phyloP scores from a whole-genome alignment of 345 rosid genomes.

The Excoecaria agallocha region DNA sequence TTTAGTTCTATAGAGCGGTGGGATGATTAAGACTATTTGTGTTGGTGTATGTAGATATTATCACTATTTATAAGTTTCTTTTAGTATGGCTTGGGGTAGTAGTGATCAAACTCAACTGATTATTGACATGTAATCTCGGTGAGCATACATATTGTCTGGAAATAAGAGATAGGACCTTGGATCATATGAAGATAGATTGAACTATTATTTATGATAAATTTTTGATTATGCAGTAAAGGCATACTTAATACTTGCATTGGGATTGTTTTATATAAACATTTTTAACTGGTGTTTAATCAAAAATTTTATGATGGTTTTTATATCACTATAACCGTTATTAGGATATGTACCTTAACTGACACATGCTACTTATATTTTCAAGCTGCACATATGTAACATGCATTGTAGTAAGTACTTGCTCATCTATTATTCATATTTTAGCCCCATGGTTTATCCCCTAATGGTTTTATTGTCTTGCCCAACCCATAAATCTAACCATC shows the following conservation, averaged over 20 bases:
- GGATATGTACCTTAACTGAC: background rate
- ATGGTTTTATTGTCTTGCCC: background rate
- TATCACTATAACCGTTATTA: background rate
- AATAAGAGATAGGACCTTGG: background rate
- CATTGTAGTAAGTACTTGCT: background rate
- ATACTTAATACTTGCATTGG: background rate
- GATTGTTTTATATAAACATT: background rate
- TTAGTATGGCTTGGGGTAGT: background rate
- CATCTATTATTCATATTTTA: background rate
- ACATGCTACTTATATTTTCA: background rate
- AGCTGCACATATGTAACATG: background rate
- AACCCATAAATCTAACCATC: background rate
- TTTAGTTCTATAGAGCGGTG: background rate
- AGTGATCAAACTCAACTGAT: background rate
- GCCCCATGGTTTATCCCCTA: background rate
- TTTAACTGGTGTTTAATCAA: background rate
- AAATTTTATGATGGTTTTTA: background rate
- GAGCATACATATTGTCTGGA: background rate
- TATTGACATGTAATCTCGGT: background rate
- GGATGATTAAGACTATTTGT: conserved; percentile 1
- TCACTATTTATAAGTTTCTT: background rate
- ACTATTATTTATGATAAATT: background rate
- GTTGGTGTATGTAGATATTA: background rate
- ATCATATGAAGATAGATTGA: background rate
- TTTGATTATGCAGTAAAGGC: background rate